Evolutionary conservation across 176 grass and related monocot genomes (phyloP), one percentile per base, ranked within the genome.

Genomic region (Avena sativa): DNA sequence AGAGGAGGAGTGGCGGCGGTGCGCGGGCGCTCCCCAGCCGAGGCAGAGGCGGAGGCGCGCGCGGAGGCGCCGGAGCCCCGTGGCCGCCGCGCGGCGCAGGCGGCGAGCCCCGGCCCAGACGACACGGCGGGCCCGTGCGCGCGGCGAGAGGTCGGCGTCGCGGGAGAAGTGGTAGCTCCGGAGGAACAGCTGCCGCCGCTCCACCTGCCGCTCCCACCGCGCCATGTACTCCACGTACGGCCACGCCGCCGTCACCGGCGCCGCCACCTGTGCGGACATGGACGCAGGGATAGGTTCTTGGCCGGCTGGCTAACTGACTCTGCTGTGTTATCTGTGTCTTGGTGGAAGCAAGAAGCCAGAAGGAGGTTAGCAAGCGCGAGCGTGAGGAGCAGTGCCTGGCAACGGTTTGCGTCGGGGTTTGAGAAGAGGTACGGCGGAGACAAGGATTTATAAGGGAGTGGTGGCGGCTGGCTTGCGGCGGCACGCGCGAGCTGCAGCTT

Each of bases 131-230:
- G 87, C 88, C 30, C 90, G 91, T 57, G 86, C 77, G 5, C 89
- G 76, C 46, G 92, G 48, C 23, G 85, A 23, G 62, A 67, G 1
- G 40, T 73, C 66, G 83, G 86, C 63, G 81, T 94, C 71, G 63
- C 92, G 81, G 77, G 92, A 96, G 90, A 99, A 99, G 86, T 91
- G 97, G 89, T 99, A 99, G 82, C 94, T 96, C 46, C 94, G 94
- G 17, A 99, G 88, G 87, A 94, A 99, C 14, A 99, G 89, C 89
- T 94, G 94, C 3, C 97, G 90, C 9, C 94, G 90, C 92, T 96
- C 96, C 84, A 91, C 81, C 46, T 94, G 93, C 10, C 77, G 79
- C 90, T 93, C 94, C 94, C 90, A 96, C 83, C 62, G 83, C 52
- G 86, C 90, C 93, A 98, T 91, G 87, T 95, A 83, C 67, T 98